Base-by-base conservation (phyloP, 331 rosid species). In the Quercus tomentella region DNA sequence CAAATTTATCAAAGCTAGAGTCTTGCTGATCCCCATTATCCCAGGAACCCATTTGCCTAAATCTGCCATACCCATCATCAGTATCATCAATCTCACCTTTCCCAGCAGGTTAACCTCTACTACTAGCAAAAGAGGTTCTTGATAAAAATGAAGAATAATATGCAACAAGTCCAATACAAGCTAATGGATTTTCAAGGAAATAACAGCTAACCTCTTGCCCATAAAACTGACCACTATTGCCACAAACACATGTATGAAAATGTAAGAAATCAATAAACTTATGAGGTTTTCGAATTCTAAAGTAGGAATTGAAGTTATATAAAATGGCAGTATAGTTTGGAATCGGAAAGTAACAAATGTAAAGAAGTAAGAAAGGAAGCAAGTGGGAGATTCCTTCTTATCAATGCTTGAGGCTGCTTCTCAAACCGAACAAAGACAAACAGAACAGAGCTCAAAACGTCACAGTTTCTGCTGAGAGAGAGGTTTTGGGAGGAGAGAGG, bases 11-110 rank as follows among this genome's bases (percentile, higher is more conserved):
- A 28, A 75, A 76, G 25, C 56, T 70, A 3, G 45, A 61, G 35
- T 68, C 73, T 41, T 49, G 82, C 66, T 17, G 75, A 28, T 49
- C 76, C 80, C 81, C 77, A 52, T 76, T 70, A 84, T 72, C 52
- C 83, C 49, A 61, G 82, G 78, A 31, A 82, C 86, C 89, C 79
- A 52, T 60, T 73, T 86, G 80, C 83, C 76, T 76, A 9, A 71
- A 83, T 67, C 81, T 71, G 60, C 77, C 61, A 52, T 51, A 51
- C 73, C 73, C 79, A 74, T 60, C 80, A 69, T 56, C 73, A 28
- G 56, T 63, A 77, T 63, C 80, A 76, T 70, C 69, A 72, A 33
- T 35, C 45, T 78, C 76, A 71, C 18, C 35, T 69, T 60, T 74
- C 69, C 84, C 85, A 57, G 66, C 85, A 58, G 7, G 28, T 77